Conservation (phyloP, 495 filamentous ascomycete genomes). For the Lasiosphaeria hispida region DNA sequence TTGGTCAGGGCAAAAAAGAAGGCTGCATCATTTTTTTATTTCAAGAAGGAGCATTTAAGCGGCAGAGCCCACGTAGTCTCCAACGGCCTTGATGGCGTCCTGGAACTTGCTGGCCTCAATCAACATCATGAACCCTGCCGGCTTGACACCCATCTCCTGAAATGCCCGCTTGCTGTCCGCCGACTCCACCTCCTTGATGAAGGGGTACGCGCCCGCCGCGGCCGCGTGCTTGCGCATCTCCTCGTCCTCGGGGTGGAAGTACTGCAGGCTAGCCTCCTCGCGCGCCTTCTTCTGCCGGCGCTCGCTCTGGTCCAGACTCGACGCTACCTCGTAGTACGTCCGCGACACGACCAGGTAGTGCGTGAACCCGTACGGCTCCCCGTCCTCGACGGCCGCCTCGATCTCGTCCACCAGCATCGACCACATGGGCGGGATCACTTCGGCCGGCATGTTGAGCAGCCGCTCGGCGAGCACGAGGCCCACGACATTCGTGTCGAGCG, state of each 20-base stretch:
- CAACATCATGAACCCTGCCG: constrained; percentile 75
- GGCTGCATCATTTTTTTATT: neutral
- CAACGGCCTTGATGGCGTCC: constrained; percentile 65
- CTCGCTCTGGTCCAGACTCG: constrained; percentile 65
- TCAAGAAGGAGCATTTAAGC: constrained; percentile 25
- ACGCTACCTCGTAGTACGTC: constrained; percentile 83
- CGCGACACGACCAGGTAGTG: constrained; percentile 90
- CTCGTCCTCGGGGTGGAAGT: constrained; percentile 98
- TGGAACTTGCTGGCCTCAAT: constrained; percentile 69
- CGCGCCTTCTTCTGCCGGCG: constrained; percentile 78
- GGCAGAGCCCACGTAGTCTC: constrained; percentile 61
- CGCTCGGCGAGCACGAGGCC: constrained; percentile 89
- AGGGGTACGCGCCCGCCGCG: constrained; percentile 65
- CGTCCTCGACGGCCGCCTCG: constrained; percentile 80
- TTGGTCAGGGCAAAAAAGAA: neutral
- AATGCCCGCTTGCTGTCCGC: constrained; percentile 93
- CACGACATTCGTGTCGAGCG: constrained; percentile 49
- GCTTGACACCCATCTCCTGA: constrained; percentile 85
- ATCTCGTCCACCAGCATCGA: constrained; percentile 93
- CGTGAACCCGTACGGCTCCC: constrained; percentile 89
- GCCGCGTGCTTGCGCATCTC: constrained; percentile 70
- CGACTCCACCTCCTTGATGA: constrained; percentile 74
- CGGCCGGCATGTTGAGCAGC: constrained; percentile 89
- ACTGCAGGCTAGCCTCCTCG: constrained; percentile 58
- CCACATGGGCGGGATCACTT: constrained; percentile 95